Evolutionary conservation across 176 grass and related monocot genomes (phyloP).

Genomic region (Avena insularis): DNA sequence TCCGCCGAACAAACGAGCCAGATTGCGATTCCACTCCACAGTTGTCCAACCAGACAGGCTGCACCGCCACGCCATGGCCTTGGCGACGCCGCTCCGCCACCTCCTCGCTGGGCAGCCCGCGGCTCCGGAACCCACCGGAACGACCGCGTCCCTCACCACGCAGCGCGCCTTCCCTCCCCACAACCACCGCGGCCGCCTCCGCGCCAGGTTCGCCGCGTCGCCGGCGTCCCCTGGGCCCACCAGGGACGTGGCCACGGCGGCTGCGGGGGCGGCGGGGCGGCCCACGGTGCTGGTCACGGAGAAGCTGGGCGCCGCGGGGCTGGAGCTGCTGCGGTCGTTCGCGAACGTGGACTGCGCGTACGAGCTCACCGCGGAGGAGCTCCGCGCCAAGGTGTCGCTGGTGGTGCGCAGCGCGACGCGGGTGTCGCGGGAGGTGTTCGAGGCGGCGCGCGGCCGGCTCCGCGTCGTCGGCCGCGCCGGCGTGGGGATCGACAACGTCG

Average conservation of each 20-base stretch:
- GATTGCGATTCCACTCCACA: constrained; percentile 33
- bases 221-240: background rate
- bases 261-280: constrained; percentile 9
- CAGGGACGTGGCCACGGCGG: background rate
- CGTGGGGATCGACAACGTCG: constrained; percentile 92
- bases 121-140: background rate
- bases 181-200: constrained; percentile 2
- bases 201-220: background rate
- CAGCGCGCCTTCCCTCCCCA: constrained; percentile 14
- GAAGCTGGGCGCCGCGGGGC: constrained; percentile 58
- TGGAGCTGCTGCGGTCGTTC: constrained; percentile 59
- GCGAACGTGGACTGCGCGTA: constrained; percentile 88
- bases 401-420: constrained; percentile 76
- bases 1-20: constrained; percentile 1
- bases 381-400: constrained; percentile 77
- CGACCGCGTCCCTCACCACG: background rate
- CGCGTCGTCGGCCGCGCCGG: constrained; percentile 75
- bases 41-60: background rate
- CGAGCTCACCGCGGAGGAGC: constrained; percentile 78
- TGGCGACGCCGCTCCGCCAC: constrained; percentile 52
- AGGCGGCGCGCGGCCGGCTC: constrained; percentile 73
- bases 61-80: constrained; percentile 46
- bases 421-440: constrained; percentile 84
- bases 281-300: constrained; percentile 84
- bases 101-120: constrained; percentile 40